Evolutionary conservation across 495 filamentous ascomycete species (phyloP), one percentile per base, ranked within the genome.

Genomic region (Aspergillus egyptiacus): DNA sequence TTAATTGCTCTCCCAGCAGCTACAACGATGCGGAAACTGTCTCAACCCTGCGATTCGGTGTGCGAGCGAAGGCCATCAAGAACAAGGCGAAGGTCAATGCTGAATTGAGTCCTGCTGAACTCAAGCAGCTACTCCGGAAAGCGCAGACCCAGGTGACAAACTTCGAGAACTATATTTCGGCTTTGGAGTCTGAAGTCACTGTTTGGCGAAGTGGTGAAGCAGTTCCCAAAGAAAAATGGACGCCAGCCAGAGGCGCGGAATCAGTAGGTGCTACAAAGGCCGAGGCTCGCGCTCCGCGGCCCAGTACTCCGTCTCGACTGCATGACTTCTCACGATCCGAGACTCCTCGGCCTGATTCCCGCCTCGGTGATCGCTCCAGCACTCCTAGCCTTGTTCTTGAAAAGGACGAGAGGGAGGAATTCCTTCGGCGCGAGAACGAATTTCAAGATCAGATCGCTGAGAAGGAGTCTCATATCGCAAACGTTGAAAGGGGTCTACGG

Each of bases 41-140:
- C 39, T 88, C 89, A 27, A 98, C 93, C 7, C 73, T 98, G 36
- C 81, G 91, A 23, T 98, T 98, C 65, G 93, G 93, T 76, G 91
- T 96, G 65, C 77, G 93, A 57, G 93, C 93, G 32, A 98, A 98
- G 76, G 84, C 90, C 0, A 98, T 98, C 69, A 96, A 98, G 84
- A 97, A 98, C 72, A 97, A 96, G 76, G 93, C 93, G 62, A 97
- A 96, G 87, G 84, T 98, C 74, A 98, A 98, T 64, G 91, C 90
- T 33, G 93, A 98, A 63, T 78, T 97, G 54, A 96, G 91, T 61
- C 93, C 93, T 9, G 81, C 87, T 6, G 94, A 98, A 63, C 76
- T 98, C 73, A 97, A 97, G 72, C 76, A 81, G 46, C 75, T 95
- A 59, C 78, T 98, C 57, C 88, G 84, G 66, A 96, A 95, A 69